Conservation (phyloP, 2,329 filamentous ascomycete species). For the Fusarium palustre region DNA sequence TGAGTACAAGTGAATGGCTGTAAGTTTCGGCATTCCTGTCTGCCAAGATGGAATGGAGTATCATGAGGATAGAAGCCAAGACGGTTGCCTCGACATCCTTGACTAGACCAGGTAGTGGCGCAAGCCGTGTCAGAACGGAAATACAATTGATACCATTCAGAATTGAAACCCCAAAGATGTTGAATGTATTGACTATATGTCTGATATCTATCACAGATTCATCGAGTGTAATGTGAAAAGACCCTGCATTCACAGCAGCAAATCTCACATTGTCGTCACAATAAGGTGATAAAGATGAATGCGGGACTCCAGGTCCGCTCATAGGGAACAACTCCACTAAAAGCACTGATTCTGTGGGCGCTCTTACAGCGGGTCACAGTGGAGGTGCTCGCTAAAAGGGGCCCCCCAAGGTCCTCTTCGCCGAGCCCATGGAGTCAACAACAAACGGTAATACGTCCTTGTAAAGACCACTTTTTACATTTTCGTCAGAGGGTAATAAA, state of each 20-base stretch:
- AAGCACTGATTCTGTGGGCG: background rate
- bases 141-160: background rate
- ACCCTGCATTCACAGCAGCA: constrained; percentile 1
- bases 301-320: constrained; percentile 5
- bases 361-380: background rate
- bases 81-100: background rate
- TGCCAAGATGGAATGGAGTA: constrained; percentile 9
- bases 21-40: background rate
- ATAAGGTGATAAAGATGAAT: constrained; percentile 4
- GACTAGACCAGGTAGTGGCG: background rate
- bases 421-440: background rate
- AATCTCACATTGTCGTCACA: background rate
- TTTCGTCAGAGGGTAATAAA: background rate
- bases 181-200: too few relatives aligned
- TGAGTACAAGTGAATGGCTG: background rate
- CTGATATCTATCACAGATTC: background rate
- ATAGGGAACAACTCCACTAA: background rate
- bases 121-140: background rate
- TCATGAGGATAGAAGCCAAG: background rate
- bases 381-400: background rate
- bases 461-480: background rate
- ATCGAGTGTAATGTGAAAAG: background rate
- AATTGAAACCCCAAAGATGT: background rate
- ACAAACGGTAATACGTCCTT: background rate
- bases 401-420: background rate